phyloP scores from a whole-genome alignment of 2,329 filamentous ascomycete species.

The Pseudogymnoascus sp. region DNA sequence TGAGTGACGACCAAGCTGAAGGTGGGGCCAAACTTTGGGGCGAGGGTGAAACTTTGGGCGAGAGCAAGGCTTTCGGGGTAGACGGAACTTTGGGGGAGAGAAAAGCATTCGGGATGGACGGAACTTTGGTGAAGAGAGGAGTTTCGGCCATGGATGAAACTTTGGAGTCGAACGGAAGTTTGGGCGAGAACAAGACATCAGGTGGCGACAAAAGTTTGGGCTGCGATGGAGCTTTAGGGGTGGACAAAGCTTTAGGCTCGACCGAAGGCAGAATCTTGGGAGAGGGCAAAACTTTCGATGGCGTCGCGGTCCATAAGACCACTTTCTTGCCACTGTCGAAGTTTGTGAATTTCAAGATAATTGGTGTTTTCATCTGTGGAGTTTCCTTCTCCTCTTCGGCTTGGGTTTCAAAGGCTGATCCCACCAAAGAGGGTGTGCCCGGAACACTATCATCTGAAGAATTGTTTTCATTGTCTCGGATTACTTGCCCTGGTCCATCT shows the following conservation, averaged over 20 bases:
- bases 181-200: background rate
- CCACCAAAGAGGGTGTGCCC: background rate
- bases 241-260: background rate
- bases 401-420: background rate
- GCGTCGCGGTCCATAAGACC: background rate
- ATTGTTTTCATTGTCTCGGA: background rate
- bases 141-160: background rate
- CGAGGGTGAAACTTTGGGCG: background rate
- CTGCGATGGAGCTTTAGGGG: background rate
- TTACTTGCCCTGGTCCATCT: background rate
- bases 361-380: background rate
- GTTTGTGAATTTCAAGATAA: background rate
- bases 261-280: background rate
- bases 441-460: background rate
- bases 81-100: too few species aligned
- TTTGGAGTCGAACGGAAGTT: background rate
- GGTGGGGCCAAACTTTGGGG: background rate
- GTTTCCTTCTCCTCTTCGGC: background rate
- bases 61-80: background rate
- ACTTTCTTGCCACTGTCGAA: background rate
- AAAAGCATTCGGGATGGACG: background rate
- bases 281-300: background rate
- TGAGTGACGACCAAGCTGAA: background rate
- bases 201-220: background rate
- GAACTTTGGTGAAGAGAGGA: too few species aligned